Base-by-base conservation (phyloP, 2,329 filamentous ascomycete genomes). In the Proliferodiscus dingleyae region DNA sequence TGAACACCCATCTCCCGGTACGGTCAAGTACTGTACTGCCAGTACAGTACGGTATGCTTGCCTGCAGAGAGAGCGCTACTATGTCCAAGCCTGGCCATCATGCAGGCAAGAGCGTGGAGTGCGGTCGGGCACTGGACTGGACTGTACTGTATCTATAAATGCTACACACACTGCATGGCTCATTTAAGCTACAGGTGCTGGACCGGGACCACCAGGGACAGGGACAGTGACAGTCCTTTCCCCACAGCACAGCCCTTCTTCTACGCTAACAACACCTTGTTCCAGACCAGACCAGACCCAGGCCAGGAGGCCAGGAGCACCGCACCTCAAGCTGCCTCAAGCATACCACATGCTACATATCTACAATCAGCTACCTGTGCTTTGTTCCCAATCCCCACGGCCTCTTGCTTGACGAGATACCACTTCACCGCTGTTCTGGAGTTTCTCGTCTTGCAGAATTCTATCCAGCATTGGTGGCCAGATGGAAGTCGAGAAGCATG, bases 381-480 rank as follows among this genome's bases (percentile, higher is more conserved):
- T 5, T 28, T n/a, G 15, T 22, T 16, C 22, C 15, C 23, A 29
- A 18, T 19, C 16, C 29, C 29, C 39, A 29, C 39, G 29, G 22
- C 22, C 22, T 34, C 13, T 19, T 33, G 26, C 33, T 45, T 34
- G 28, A 45, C 21, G 37, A 40, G 37, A 33, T 37, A 40, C 36
- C 22, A 16, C 22, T 19, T 40, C 43, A 45, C 43, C 43, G 43
- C 43, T 26, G 21, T 22, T 40, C n/a, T 34, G 22, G 34, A 45
- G 21, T 36, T 34, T 19, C 18, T 28, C 36, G 6, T 15, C n/a
- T 28, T 40, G 29, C 43, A 24, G 39, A 21, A 40, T 29, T 15
- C 21, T 15, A 16, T 41, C 10, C 7, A 2, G 26, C 7, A 28
- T 28, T 29, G 11, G 28, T 29, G 18, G 24, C 38, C 32, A 34